phyloP scores from a whole-genome alignment of 306 rosid species.

The Trichosanthes cucumerina region DNA sequence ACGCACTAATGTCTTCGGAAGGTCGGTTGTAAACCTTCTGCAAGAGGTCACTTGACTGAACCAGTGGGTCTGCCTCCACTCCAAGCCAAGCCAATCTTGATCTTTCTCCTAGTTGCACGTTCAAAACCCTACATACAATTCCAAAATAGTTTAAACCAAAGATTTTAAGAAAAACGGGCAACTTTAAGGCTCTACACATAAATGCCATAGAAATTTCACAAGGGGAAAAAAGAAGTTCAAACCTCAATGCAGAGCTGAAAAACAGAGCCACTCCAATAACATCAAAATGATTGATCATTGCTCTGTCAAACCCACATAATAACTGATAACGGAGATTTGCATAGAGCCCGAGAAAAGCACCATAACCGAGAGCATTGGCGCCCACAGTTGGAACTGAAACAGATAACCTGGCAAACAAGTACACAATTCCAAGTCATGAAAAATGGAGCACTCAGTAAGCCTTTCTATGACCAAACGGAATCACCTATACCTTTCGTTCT shows the following conservation, averaged over 20 bases:
- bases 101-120: slow-evolving; percentile 80
- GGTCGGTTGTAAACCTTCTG: slow-evolving; percentile 66
- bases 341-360: slow-evolving; percentile 96
- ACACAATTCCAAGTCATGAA: slow-evolving; percentile 5
- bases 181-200: not conserved
- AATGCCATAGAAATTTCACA: not conserved
- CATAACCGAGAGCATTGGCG: slow-evolving; percentile 83
- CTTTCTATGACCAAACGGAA: not conserved
- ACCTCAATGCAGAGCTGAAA: slow-evolving; percentile 86
- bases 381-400: slow-evolving; percentile 75
- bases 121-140: slow-evolving; percentile 51
- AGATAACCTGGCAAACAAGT: slow-evolving; percentile 54
- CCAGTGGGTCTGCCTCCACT: slow-evolving; percentile 86
- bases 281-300: slow-evolving; percentile 77
- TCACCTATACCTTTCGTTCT: slow-evolving; percentile 63
- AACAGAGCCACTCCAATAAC: slow-evolving; percentile 84
- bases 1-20: slow-evolving; percentile 35
- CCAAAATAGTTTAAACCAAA: slow-evolving; percentile 6
- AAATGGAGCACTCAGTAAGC: not conserved
- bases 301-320: slow-evolving; percentile 81
- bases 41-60: slow-evolving; percentile 63
- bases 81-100: slow-evolving; percentile 96
- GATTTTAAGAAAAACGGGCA: not conserved
- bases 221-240: not conserved
- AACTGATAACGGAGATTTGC: slow-evolving; percentile 93